Evolutionary conservation across 2,329 filamentous ascomycete genomes (phyloP), one percentile per base, ranked within the genome.

Genomic region (Calonectria crousiana): DNA sequence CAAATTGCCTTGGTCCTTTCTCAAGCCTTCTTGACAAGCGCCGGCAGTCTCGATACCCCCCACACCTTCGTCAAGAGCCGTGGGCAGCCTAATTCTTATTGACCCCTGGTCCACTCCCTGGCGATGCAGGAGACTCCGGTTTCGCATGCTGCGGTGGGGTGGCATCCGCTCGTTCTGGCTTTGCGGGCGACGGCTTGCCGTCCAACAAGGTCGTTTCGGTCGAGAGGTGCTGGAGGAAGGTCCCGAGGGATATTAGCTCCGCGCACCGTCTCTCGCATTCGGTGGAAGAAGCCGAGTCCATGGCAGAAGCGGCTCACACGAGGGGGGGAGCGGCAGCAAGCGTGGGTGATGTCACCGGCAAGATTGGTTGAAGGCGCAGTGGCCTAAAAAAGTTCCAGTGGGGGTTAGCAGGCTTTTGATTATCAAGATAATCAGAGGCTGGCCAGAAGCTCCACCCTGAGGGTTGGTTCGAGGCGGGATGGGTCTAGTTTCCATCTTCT

Each of bases 221-320:
- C 13, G 83, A 81, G 18, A 85, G 70, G 44, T 82, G 69, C 41
- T 86, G 84, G 6, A 86, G 79, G 26, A 84, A 73, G 34, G 85
- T 82, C 41, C 82, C 84, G 72, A 86, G 82, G 6, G 84, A 84
- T 30, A 86, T 80, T 66, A 86, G 78, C 32, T 84, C 74, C 32
- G 83, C 83, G 71, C 84, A 84, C 64, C 81, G 77, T 26, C 72
- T 68, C 26, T 83, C 77, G 74, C 84, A 85, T 62, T 82, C 76
- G 23, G 58, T 67, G 16, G 73, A 74, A 68, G 76, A 78, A 47
- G 77, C 72, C 20, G 76, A 77, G 76, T 79, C 66, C 67, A 68
- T 76, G 44, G 60, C 6, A 28, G 47, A 34, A 28, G 26, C 65
- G 34, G 49, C 52, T 68, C 56, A 64, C 69, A 67, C 30, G 60